Conservation (phyloP, 1,139 yeast genomes). For the Pichia sp. region DNA sequence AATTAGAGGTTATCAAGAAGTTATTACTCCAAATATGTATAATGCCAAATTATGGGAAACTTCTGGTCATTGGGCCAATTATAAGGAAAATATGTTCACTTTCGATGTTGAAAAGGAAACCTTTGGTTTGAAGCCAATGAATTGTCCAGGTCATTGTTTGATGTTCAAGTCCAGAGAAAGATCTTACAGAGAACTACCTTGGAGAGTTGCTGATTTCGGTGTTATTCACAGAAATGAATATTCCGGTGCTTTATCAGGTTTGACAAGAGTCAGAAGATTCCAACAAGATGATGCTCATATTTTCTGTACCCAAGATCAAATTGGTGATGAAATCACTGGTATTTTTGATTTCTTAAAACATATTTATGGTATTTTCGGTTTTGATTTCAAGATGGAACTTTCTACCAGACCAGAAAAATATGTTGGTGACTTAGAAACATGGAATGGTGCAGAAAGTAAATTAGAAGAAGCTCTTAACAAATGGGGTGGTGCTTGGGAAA, state of each 20-base stretch:
- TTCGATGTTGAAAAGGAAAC: background rate
- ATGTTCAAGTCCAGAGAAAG: conserved; percentile 81
- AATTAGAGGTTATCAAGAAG: conserved; percentile 93
- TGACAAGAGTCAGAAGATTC: conserved; percentile 94
- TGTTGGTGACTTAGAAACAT: conserved; percentile 78
- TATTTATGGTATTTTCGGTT: conserved; percentile 79
- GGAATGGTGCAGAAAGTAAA: conserved; percentile 82
- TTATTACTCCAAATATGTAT: conserved; percentile 96
- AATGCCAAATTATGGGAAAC: conserved; percentile 94
- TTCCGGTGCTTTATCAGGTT: conserved; percentile 82
- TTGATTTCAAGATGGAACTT: conserved; percentile 72
- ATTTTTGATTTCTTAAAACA: conserved; percentile 73
- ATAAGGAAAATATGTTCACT: conserved; percentile 86
- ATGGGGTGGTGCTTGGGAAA: conserved; percentile 61
- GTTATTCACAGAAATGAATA: conserved; percentile 94
- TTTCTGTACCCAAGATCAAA: conserved; percentile 87
- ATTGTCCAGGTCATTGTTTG: conserved; percentile 97
- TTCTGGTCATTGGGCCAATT: conserved; percentile 97
- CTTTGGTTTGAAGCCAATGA: conserved; percentile 89
- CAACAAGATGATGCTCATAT: conserved; percentile 99
- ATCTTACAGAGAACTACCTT: conserved; percentile 89
- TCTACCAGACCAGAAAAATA: conserved; percentile 93
- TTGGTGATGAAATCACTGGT: conserved; percentile 70
- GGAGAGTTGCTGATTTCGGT: conserved; percentile 95
- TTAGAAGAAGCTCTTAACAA: conserved; percentile 66